phyloP scores from a whole-genome alignment of 2,329 filamentous ascomycete species.

The Fusarium secorum region DNA sequence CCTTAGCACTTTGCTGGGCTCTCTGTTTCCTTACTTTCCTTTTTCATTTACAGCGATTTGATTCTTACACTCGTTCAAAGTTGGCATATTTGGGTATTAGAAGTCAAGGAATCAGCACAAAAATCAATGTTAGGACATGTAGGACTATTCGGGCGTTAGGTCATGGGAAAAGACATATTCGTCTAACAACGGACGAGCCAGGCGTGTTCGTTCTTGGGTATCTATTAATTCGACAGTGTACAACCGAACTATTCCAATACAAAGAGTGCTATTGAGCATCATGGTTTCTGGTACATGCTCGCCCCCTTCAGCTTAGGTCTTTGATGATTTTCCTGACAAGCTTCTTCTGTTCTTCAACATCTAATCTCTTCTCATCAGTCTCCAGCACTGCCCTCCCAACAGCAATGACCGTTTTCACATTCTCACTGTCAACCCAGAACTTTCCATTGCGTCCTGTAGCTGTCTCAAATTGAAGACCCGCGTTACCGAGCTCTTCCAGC shows the following conservation, averaged over 20 bases:
- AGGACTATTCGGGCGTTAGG: slow-evolving; percentile 35
- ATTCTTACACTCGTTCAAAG: slow-evolving; percentile 34
- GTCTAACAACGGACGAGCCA: slow-evolving; percentile 26
- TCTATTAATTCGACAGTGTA: slow-evolving; percentile 38
- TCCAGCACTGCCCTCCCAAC: slow-evolving; percentile 81
- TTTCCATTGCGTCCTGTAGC: slow-evolving; percentile 92
- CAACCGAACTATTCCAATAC: slow-evolving; percentile 32
- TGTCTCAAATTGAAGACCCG: slow-evolving; percentile 88
- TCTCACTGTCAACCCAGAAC: slow-evolving; percentile 89
- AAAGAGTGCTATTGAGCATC: slow-evolving; percentile 30
- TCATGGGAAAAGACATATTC: slow-evolving; percentile 28
- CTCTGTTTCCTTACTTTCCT: slow-evolving; percentile 2
- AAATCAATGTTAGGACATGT: slow-evolving; percentile 26
- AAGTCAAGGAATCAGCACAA: slow-evolving; percentile 9
- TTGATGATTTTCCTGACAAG: slow-evolving; percentile 72
- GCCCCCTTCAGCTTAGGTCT: slow-evolving; percentile 56
- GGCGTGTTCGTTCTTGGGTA: slow-evolving; percentile 38
- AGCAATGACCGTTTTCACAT: slow-evolving; percentile 73
- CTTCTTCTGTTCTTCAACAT: slow-evolving; percentile 73
- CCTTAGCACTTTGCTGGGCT: not conserved
- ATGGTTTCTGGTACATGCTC: not conserved
- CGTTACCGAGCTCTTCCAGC: slow-evolving; percentile 77
- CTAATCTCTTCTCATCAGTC: slow-evolving; percentile 74
- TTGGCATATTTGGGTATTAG: slow-evolving; percentile 30
- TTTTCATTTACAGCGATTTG: slow-evolving; percentile 23